Evolutionary conservation across 176 grass and related monocot species (phyloP), one percentile per base, ranked within the genome.

Genomic region (Cenchrus americanus): DNA sequence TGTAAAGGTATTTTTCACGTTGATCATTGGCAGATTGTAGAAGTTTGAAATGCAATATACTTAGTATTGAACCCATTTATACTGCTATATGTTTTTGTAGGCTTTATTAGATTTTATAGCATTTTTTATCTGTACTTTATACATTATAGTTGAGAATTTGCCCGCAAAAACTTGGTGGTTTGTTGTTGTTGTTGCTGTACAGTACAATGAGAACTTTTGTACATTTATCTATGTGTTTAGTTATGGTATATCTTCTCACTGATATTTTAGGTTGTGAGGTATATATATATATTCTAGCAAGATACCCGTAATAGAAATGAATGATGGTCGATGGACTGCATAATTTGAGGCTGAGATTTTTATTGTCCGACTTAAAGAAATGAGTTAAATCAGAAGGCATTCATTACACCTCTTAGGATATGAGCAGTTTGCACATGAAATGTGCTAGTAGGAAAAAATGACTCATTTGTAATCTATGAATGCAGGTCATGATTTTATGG

Each of bases 401-500:
- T 83, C 24, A 70, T 72, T 71, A 4, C 19, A 65, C 63, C 2
- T 13, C 37, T 54, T 83, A 57, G 64, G 66, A 78, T 72, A 49
- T 47, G 71, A 71, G 44, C 80, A 63, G 21, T 85, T 80, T 44
- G 8, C 66, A 63, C 19, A 24, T 84, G 44, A 44, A 71, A 13
- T 77, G 23, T 80, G 69, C 50, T 84, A 62, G 43, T 46, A 72
- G 71, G 23, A 47, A 48, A 74, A 76, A 69, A 51, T 14, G 6
- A 47, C 82, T 76, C 66, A 32, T 37, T 53, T 82, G 66, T 74
- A 68, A 62, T 83, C 75, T 46, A 14, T 73, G 68, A 77, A 82
- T 75, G 14, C 89, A 99, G 96, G 91, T 99, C 49, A 99, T 99
- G 96, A 83, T 99, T 83, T 83, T 94, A 59, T 96, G 96, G 96